These are phyloP conservation scores for Myotisia sp. DNA, from an alignment of 2,329 filamentous ascomycete genomes.

Conservation along the genomic window DNA sequence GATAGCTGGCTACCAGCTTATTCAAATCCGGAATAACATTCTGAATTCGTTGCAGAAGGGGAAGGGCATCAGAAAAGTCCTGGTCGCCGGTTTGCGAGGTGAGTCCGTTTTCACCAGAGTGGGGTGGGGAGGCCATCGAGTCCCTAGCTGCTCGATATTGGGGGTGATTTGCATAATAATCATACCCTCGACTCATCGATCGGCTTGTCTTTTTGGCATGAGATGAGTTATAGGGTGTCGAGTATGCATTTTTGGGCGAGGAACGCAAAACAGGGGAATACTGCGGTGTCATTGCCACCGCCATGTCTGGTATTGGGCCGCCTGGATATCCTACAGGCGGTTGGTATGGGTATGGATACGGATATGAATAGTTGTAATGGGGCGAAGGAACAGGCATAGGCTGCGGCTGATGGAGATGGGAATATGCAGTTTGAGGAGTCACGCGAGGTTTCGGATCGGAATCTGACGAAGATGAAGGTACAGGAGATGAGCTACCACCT, in stretches of 20 bases:
- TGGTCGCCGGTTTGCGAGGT: slow-evolving; percentile 19
- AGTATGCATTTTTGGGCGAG: slow-evolving; percentile 20
- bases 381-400: slow-evolving; percentile 14
- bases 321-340: slow-evolving; percentile 23
- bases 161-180: slow-evolving; percentile 15
- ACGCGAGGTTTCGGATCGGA: slow-evolving; percentile 9
- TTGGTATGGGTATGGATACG: slow-evolving; percentile 25
- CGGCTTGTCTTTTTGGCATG: slow-evolving; percentile 16
- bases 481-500: slow-evolving; percentile 4
- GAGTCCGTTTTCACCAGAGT: slow-evolving; percentile 20
- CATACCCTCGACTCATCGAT: slow-evolving; percentile 18
- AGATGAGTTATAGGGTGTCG: slow-evolving; percentile 22
- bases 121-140: slow-evolving; percentile 15
- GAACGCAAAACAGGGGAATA: slow-evolving; percentile 21
- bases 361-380: slow-evolving; percentile 17
- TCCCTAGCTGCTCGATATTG: slow-evolving; percentile 22
- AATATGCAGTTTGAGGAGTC: slow-evolving; percentile 7
- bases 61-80: slow-evolving; percentile 19
- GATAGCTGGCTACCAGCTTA: slow-evolving; percentile 33
- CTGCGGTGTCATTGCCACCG: slow-evolving; percentile 1
- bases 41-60: slow-evolving; percentile 32
- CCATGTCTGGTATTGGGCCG: slow-evolving; percentile 17
- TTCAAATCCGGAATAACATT: slow-evolving; percentile 35
- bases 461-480: slow-evolving; percentile 9
- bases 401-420: slow-evolving; percentile 16